Evolutionary conservation across 352 stramenopile genomes (phyloP).

Genomic region (Thalassiosira exigua): DNA sequence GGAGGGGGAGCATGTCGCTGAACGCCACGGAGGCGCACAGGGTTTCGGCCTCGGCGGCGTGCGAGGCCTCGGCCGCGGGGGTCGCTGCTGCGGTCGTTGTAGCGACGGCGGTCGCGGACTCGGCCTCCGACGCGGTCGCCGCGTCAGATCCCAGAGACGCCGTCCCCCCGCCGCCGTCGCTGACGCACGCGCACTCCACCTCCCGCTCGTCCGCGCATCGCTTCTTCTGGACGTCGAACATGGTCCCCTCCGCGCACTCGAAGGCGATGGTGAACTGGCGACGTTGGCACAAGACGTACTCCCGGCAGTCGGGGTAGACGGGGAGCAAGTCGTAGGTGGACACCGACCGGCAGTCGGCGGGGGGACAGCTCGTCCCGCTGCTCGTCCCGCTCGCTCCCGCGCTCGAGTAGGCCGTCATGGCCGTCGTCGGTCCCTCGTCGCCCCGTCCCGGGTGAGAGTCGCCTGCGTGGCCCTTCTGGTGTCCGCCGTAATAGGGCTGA

Average conservation of each 20-base stretch:
- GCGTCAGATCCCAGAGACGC: not conserved
- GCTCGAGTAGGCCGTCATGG: too few relatives aligned
- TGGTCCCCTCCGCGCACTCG: constrained; percentile 2
- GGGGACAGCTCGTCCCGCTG: constrained; percentile 10
- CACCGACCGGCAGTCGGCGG: constrained; percentile 4
- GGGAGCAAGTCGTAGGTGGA: constrained; percentile 26
- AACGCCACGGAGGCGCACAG: not conserved
- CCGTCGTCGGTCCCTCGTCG: too few relatives aligned
- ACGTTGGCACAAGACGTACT: constrained; percentile 44
- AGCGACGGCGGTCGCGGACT: not conserved
- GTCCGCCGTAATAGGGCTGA: too few relatives aligned
- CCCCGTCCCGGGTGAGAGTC: too few relatives aligned
- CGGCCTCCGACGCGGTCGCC: not conserved
- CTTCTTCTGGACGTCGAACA: constrained; percentile 25
- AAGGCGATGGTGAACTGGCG: constrained; percentile 18
- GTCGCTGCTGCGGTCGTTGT: too few relatives aligned
- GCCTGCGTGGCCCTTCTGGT: too few relatives aligned
- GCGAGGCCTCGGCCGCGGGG: too few relatives aligned
- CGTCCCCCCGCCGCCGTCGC: not conserved
- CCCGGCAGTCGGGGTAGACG: constrained; percentile 11
- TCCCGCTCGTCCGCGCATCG: constrained; percentile 6
- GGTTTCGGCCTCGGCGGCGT: not conserved
- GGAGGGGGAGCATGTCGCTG: not conserved
- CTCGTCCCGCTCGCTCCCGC: too few relatives aligned
- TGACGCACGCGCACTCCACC: constrained; percentile 18